These are phyloP conservation scores for Xylaria acuta DNA, from an alignment of 495 filamentous ascomycete species.

Conservation along the genomic window DNA sequence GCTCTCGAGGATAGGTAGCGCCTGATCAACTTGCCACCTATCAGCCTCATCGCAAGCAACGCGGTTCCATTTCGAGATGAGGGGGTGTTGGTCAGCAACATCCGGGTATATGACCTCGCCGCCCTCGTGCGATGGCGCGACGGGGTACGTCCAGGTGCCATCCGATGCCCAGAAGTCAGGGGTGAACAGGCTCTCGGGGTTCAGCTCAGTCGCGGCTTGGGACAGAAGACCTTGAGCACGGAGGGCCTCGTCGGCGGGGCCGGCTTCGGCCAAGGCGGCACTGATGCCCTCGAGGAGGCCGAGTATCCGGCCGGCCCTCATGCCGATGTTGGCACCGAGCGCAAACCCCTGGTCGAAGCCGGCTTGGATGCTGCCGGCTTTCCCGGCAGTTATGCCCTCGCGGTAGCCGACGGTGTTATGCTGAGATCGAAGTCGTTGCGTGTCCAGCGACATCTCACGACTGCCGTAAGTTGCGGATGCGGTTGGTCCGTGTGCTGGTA, in stretches of 20 bases:
- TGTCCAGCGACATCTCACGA: conserved; percentile 31
- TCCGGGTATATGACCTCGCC: conserved; percentile 52
- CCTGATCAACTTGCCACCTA: conserved; percentile 39
- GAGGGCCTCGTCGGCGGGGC: conserved; percentile 28
- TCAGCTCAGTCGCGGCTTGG: conserved; percentile 65
- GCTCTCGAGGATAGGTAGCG: conserved; percentile 11
- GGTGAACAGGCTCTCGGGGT: conserved; percentile 67
- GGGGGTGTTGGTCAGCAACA: conserved; percentile 65
- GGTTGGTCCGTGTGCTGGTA: background rate
- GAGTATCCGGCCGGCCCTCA: conserved; percentile 70
- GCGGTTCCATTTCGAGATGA: conserved; percentile 61
- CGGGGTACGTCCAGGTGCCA: conserved; percentile 68
- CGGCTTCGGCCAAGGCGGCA: conserved; percentile 40
- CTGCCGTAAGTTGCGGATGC: background rate
- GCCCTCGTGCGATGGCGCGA: conserved; percentile 43
- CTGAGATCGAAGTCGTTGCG: conserved; percentile 63
- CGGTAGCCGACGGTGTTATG: conserved; percentile 91
- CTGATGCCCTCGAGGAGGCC: conserved; percentile 73
- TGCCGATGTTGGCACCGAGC: conserved; percentile 78
- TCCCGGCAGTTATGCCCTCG: conserved; percentile 78
- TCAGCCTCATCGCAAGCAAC: conserved; percentile 50
- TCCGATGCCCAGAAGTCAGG: conserved; percentile 63
- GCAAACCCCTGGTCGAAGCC: conserved; percentile 91
- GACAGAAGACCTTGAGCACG: conserved; percentile 49
- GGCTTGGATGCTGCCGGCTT: conserved; percentile 70